Evolutionary conservation across 306 rosid species (phyloP).

Genomic region (Prosopis cineraria): DNA sequence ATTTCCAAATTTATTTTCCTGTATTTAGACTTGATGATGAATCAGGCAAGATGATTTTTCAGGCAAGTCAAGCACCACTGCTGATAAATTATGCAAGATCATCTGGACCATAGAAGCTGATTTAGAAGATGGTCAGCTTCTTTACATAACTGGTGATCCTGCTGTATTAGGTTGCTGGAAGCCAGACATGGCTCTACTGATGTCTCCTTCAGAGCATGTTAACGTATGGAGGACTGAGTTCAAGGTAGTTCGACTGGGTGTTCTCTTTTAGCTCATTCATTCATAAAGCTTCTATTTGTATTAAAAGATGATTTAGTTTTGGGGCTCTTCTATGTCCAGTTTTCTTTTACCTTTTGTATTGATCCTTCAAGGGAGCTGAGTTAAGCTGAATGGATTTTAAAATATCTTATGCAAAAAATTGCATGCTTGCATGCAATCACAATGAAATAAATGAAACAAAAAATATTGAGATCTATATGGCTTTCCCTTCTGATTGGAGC

Average conservation of each 20-base stretch:
- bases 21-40: constrained; percentile 47
- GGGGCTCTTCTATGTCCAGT: not conserved
- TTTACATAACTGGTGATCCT: constrained; percentile 86
- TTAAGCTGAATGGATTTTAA: not conserved
- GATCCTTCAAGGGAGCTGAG: constrained; percentile 6
- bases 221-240: constrained; percentile 87
- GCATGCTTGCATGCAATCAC: not conserved
- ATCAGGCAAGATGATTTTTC: constrained; percentile 46
- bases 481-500: constrained; percentile 17
- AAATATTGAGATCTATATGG: not conserved
- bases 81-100: constrained; percentile 61
- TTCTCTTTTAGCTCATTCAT: not conserved
- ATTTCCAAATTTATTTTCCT: constrained; percentile 25
- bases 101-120: constrained; percentile 84
- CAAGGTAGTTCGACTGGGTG: constrained; percentile 52
- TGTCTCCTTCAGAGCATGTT: constrained; percentile 72
- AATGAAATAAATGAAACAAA: constrained; percentile 19
- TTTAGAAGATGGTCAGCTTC: constrained; percentile 74
- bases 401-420: not conserved
- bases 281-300: constrained; percentile 15
- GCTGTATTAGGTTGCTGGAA: constrained; percentile 87
- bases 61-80: constrained; percentile 56
- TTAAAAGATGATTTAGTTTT: constrained; percentile 21
- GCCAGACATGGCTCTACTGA: constrained; percentile 67
- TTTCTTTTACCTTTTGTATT: constrained; percentile 20